Evolutionary conservation across 176 grass and related monocot species (phyloP), one percentile per base, ranked within the genome.

Genomic region (Bromus sterilis): DNA sequence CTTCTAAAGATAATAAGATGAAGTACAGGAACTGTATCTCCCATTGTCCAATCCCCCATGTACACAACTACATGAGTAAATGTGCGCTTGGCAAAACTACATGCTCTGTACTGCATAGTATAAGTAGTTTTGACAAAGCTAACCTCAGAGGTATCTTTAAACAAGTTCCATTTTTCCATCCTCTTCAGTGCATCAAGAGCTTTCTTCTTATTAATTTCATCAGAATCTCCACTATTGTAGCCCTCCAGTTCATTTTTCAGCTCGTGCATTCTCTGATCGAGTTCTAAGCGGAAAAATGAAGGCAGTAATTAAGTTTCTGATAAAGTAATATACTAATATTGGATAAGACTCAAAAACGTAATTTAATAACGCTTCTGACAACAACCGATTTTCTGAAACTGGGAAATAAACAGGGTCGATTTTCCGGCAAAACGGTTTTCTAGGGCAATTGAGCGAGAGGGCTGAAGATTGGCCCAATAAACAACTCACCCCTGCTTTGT

Each of bases 161-260:
- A 98, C 83, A 98, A 84, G 79, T 98, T 95, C 95, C 95, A 98
- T 14, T 78, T 85, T 83, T 98, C 92, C 92, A 98, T 95, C 88
- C 86, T 89, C 77, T 89, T 91, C 76, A 98, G 69, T 40, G 95
- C 95, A 89, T 95, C 88, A 78, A 89, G 77, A 85, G 95, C 95
- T 84, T 93, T 98, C 43, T 65, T 88, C 87, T 98, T 98, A 82
- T 91, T 94, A 87, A 73, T 83, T 86, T 98, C 95, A 63, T 91
- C 88, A 81, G 88, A 83, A 61, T 95, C 86, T 91, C 82, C 95
- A 86, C 80, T 93, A 56, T 89, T 71, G 72, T 94, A 91, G 15
- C 88, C 81, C 77, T 98, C 86, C 62, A 98, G 61, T 91, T 98
- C 95, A 56, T 66, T 81, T 89, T 98, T 98, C 75, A 98, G 63